Evolutionary conservation across 2,329 filamentous ascomycete species (phyloP).

Genomic region (Rhynchosporium graminicola): DNA sequence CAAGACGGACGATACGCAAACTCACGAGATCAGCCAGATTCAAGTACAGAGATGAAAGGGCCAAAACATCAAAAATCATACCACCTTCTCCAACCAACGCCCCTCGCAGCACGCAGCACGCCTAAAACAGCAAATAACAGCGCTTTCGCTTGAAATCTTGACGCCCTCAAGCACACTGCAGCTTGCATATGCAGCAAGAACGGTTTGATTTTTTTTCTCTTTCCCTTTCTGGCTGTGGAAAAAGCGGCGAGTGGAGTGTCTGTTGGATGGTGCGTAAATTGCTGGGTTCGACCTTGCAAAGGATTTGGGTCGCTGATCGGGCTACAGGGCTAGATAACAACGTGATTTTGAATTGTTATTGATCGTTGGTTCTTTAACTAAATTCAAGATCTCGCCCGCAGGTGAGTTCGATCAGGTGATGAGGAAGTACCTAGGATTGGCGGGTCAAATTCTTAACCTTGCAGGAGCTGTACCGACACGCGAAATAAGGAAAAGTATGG

Average conservation of each 20-base stretch:
- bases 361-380: too few species aligned
- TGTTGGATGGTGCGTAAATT: background rate
- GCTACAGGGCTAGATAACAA: conserved; percentile 1
- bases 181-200: conserved; percentile 1
- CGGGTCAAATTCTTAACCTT: background rate
- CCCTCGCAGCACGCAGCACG: background rate
- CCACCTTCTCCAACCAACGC: background rate
- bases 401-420: too few species aligned
- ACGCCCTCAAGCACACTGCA: conserved; percentile 5
- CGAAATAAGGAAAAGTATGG: too few species aligned
- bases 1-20: too few species aligned
- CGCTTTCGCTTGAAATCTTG: conserved; percentile 5
- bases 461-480: too few species aligned
- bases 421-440: background rate
- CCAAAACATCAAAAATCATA: background rate
- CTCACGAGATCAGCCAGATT: too few species aligned
- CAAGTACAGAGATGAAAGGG: too few species aligned
- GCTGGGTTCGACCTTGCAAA: background rate
- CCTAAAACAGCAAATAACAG: conserved; percentile 7
- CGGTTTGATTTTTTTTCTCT: background rate
- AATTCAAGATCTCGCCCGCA: too few species aligned
- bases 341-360: background rate
- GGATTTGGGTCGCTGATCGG: background rate
- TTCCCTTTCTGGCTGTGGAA: background rate
- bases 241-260: conserved; percentile 5